Percentiles rank a stretch among this genome's conserved stretches.
Evolutionary conservation across 2,329 filamentous ascomycete genomes (phyloP).

Genomic region (Monascus ruber): DNA sequence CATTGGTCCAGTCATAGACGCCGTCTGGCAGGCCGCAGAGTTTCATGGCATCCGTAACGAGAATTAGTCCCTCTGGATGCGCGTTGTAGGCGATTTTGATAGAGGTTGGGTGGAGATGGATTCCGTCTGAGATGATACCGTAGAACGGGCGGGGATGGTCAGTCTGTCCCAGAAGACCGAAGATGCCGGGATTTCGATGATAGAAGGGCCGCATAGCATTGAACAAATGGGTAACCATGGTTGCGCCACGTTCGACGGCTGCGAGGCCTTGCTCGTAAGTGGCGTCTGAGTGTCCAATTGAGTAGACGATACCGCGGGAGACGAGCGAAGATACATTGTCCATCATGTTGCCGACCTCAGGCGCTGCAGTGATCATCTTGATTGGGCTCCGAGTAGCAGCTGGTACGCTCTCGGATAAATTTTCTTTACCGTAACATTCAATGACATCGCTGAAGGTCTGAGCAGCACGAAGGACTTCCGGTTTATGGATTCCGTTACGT

Average conservation of each 20-base stretch:
- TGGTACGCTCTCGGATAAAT: constrained; percentile 37
- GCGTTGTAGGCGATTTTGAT: constrained; percentile 83
- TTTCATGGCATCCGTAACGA: constrained; percentile 89
- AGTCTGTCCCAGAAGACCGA: constrained; percentile 66
- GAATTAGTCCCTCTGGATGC: constrained; percentile 71
- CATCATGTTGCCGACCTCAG: constrained; percentile 64
- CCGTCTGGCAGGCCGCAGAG: constrained; percentile 76
- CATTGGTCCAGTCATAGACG: constrained; percentile 75
- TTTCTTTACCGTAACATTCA: constrained; percentile 51
- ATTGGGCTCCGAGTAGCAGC: constrained; percentile 34
- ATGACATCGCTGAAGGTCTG: constrained; percentile 49
- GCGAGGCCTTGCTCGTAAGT: constrained; percentile 69
- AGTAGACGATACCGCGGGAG: constrained; percentile 58
- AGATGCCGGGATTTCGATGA: constrained; percentile 83
- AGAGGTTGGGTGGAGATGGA: constrained; percentile 77
- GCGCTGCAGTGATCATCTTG: constrained; percentile 76
- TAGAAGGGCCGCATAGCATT: constrained; percentile 87
- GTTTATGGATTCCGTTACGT: constrained; percentile 79
- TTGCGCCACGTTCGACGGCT: constrained; percentile 63
- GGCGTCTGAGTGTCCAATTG: constrained; percentile 77
- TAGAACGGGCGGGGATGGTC: constrained; percentile 57
- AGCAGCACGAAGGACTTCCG: constrained; percentile 56
- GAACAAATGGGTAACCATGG: constrained; percentile 88
- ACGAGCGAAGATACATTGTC: constrained; percentile 56
- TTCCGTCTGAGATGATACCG: constrained; percentile 81